A percentile compares a stretch with the other conserved stretches of the same genome.
phyloP scores from a whole-genome alignment of 1,284 basidiomycete genomes.

The Trametes pubescens region DNA sequence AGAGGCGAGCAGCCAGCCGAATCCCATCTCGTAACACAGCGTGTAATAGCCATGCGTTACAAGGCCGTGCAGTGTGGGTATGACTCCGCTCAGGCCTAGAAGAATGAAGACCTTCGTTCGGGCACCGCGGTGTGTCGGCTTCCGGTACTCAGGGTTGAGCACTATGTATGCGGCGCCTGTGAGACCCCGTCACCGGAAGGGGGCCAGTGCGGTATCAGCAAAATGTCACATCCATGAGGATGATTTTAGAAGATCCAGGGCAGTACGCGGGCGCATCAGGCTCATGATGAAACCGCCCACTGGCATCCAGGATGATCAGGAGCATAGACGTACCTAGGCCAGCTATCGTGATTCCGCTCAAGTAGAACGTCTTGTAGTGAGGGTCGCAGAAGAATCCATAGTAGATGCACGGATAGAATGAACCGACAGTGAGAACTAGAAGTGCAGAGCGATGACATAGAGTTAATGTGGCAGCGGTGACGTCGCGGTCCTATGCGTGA shows the following conservation, averaged over 20 bases:
- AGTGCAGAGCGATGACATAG: background rate
- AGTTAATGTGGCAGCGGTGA: background rate
- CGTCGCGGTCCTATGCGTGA: background rate
- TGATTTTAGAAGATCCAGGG: background rate
- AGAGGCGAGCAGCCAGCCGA: conserved; percentile 71
- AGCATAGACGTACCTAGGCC: conserved; percentile 64
- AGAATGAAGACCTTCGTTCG: conserved; percentile 85
- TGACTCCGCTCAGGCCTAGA: conserved; percentile 77
- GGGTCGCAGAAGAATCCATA: conserved; percentile 78
- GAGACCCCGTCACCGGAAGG: background rate
- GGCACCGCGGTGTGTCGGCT: conserved; percentile 77
- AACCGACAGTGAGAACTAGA: conserved; percentile 72
- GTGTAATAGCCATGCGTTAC: conserved; percentile 63
- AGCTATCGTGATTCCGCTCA: conserved; percentile 59
- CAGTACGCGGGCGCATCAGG: background rate
- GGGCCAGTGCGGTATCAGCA: background rate
- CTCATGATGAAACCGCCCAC: background rate
- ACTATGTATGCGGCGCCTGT: conserved; percentile 80
- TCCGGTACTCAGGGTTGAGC: conserved; percentile 80
- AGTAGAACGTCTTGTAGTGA: conserved; percentile 59
- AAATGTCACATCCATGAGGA: background rate
- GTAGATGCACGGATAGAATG: conserved; percentile 79
- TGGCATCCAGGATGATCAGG: conserved; percentile 18
- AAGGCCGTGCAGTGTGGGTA: conserved; percentile 78
- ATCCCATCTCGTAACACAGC: conserved; percentile 69